phyloP scores from a whole-genome alignment of 116 monocot species.

The Iris pallida region DNA sequence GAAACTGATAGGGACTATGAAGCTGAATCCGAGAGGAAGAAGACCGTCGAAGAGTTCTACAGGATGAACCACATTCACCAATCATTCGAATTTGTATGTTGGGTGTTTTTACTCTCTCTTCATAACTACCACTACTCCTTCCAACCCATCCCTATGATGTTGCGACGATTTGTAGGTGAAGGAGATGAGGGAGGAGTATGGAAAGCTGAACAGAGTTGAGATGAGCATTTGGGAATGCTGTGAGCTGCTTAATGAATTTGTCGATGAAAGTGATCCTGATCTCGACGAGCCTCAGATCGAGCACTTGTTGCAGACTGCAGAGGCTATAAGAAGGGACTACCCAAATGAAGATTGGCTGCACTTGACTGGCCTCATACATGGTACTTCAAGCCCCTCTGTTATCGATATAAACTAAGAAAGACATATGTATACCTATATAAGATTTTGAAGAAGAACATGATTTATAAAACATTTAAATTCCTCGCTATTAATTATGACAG shows the following conservation, averaged over 20 bases:
- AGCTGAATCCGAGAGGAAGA: constrained; percentile 64
- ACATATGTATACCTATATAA: too few relatives aligned
- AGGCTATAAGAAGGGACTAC: constrained; percentile 66
- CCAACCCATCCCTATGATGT: too few relatives aligned
- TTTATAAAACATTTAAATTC: not conserved
- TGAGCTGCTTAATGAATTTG: constrained; percentile 67
- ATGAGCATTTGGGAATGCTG: constrained; percentile 80
- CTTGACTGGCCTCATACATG: constrained; percentile 67
- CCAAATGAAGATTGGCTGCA: constrained; percentile 73
- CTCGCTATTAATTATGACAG: constrained; percentile 14
- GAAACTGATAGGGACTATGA: constrained; percentile 60
- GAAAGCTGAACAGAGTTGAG: constrained; percentile 42
- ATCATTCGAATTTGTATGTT: constrained; percentile 72
- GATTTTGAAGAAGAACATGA: too few relatives aligned
- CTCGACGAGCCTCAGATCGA: constrained; percentile 81
- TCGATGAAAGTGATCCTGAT: constrained; percentile 79
- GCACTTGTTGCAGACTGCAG: constrained; percentile 71
- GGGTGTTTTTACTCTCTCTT: too few relatives aligned
- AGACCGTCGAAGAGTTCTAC: constrained; percentile 83
- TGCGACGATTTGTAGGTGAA: constrained; percentile 42
- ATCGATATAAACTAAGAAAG: too few relatives aligned
- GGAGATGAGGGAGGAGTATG: constrained; percentile 59
- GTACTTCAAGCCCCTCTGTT: constrained; percentile 6
- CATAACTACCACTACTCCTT: too few relatives aligned
- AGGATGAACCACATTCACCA: constrained; percentile 65